A percentile compares a stretch with the other conserved stretches of the same genome.
These are phyloP conservation scores for Endocarpon pusillum DNA, from an alignment of 495 filamentous ascomycete genomes.

Conservation along the genomic window DNA sequence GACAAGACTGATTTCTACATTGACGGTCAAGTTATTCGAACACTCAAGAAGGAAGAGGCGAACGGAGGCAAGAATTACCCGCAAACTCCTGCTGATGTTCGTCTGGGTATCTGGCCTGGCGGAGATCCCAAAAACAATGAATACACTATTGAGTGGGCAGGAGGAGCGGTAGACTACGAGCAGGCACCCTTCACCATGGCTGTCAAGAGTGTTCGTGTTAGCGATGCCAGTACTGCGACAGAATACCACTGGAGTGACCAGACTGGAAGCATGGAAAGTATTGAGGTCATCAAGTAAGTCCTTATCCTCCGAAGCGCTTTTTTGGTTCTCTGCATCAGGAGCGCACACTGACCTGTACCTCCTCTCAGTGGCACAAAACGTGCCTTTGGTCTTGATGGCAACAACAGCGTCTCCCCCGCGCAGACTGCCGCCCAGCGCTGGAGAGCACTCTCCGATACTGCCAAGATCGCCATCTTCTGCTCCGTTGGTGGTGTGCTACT, in stretches of 20 bases:
- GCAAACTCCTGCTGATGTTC: constrained; percentile 76
- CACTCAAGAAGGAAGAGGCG: constrained; percentile 37
- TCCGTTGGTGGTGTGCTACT: constrained; percentile 32
- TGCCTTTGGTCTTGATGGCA: background rate
- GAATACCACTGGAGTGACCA: constrained; percentile 23
- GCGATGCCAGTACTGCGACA: constrained; percentile 20
- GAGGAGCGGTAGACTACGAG: constrained; percentile 49
- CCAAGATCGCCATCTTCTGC: constrained; percentile 43
- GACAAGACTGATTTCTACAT: constrained; percentile 61
- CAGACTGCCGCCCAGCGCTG: constrained; percentile 38
- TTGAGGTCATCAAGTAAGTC: constrained; percentile 11
- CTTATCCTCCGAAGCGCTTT: background rate
- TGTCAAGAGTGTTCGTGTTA: constrained; percentile 31
- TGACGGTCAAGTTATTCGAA: constrained; percentile 55
- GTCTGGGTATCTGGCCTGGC: constrained; percentile 69
- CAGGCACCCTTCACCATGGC: constrained; percentile 55
- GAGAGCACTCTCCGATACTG: constrained; percentile 31
- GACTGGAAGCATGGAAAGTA: constrained; percentile 20
- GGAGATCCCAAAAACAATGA: constrained; percentile 51
- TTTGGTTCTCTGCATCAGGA: background rate
- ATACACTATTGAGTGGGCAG: constrained; percentile 50
- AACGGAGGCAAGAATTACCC: constrained; percentile 62
- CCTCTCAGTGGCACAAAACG: background rate
- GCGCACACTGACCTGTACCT: too few species aligned
- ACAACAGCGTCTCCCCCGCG: constrained; percentile 11